These are phyloP conservation scores for Populus tremula DNA, from an alignment of 345 rosid species.

Conservation along the genomic window DNA sequence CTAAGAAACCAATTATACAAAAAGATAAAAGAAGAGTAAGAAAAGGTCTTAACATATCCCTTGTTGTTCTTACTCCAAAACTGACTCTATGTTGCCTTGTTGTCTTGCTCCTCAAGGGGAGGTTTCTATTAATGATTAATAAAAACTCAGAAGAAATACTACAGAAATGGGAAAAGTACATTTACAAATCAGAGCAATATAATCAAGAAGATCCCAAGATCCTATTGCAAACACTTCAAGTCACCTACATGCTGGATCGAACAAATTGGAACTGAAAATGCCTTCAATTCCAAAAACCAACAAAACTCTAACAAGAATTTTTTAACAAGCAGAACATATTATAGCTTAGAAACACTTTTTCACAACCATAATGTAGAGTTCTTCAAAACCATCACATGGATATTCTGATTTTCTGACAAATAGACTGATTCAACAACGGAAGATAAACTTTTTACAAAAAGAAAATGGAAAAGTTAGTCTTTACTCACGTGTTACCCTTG, in stretches of 20 bases:
- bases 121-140: not conserved
- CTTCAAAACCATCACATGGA: not conserved
- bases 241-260: slow-evolving; percentile 15
- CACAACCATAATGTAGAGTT: not conserved
- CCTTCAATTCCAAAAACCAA: not conserved
- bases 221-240: slow-evolving; percentile 3
- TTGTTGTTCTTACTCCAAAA: not conserved
- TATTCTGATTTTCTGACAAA: not conserved
- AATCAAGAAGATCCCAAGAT: slow-evolving; percentile 12
- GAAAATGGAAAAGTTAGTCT: not conserved
- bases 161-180: slow-evolving; percentile 1
- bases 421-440: not conserved
- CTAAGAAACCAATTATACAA: not conserved
- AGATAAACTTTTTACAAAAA: not conserved
- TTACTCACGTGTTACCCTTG: slow-evolving; percentile 42
- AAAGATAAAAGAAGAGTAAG: no score
- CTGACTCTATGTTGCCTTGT: not conserved
- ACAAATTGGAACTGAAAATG: not conserved
- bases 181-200: slow-evolving; percentile 4
- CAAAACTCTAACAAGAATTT: not conserved
- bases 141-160: not conserved
- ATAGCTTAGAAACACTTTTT: not conserved
- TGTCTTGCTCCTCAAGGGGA: not conserved
- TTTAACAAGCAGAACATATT: not conserved
- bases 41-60: not conserved